Percentiles rank a stretch among this genome's conserved stretches.
Conservation (phyloP, 352 stramenopile genomes). For the Phytophthora melonis region DNA sequence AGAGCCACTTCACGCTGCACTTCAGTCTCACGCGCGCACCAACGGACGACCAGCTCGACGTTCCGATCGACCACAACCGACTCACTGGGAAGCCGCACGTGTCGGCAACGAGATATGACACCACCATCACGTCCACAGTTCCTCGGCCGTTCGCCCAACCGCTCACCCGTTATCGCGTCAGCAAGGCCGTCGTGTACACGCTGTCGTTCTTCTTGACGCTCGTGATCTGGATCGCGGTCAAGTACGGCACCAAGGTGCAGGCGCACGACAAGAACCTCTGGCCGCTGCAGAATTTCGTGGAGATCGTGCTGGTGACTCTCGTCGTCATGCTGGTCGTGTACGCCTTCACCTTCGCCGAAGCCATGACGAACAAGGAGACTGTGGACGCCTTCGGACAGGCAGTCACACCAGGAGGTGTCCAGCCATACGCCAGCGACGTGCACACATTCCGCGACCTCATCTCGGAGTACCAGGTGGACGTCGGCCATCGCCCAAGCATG, state of each 20-base stretch:
- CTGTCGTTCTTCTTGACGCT: neutral
- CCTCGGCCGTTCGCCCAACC: neutral
- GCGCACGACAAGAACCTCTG: neutral
- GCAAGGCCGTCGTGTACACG: neutral
- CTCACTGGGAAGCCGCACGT: neutral
- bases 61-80: neutral
- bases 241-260: neutral
- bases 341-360: neutral
- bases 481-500: neutral
- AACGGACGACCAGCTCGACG: neutral
- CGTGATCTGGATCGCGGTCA: neutral
- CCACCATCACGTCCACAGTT: neutral
- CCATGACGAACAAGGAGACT: neutral
- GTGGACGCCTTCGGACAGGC: neutral
- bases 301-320: neutral
- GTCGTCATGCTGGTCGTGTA: neutral
- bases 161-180: neutral
- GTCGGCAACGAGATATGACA: neutral
- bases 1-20: neutral
- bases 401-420: neutral
- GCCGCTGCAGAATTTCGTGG: slow-evolving; percentile 1
- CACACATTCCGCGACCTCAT: neutral
- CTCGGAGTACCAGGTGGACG: neutral
- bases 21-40: neutral
- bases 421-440: neutral